Conservation (phyloP, 768 basidiomycete genomes). For the Wakefieldia striispora region DNA sequence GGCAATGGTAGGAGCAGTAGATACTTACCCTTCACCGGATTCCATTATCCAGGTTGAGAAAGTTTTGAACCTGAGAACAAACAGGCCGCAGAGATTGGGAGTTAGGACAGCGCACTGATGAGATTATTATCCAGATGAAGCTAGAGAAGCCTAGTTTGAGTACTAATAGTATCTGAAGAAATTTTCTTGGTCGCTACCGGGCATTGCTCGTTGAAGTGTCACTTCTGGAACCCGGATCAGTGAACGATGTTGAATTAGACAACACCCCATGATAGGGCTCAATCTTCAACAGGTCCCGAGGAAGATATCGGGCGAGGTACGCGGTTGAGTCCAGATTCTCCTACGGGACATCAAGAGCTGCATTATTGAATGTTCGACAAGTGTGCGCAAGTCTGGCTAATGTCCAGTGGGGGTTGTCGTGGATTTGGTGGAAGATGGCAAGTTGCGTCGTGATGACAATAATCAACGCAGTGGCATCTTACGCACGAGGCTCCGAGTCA, state of each 20-base stretch:
- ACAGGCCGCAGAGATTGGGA: neutral
- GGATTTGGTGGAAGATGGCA: conserved; percentile 13
- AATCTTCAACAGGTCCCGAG: conserved; percentile 7
- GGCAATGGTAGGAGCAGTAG: no score
- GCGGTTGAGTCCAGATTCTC: no score
- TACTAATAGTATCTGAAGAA: neutral
- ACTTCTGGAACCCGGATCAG: no score
- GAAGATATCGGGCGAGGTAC: conserved; percentile 11
- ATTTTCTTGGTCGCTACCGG: neutral
- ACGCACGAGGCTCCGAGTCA: neutral
- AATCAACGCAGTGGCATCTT: conserved; percentile 23
- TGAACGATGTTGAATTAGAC: no score
- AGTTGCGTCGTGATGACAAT: conserved; percentile 28
- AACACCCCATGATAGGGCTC: conserved; percentile 4
- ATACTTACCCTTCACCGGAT: no score
- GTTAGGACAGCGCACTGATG: no score
- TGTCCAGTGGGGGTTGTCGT: no score
- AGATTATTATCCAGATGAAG: no score
- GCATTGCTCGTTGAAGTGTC: no score
- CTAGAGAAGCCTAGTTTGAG: neutral
- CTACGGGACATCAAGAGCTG: no score
- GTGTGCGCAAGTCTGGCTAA: conserved; percentile 25
- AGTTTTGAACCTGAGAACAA: no score
- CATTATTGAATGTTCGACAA: conserved; percentile 3
- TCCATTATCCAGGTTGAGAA: no score